Evolutionary conservation across 441 rosid species (phyloP).

Genomic region (Pelargonium myrrhifolium): DNA sequence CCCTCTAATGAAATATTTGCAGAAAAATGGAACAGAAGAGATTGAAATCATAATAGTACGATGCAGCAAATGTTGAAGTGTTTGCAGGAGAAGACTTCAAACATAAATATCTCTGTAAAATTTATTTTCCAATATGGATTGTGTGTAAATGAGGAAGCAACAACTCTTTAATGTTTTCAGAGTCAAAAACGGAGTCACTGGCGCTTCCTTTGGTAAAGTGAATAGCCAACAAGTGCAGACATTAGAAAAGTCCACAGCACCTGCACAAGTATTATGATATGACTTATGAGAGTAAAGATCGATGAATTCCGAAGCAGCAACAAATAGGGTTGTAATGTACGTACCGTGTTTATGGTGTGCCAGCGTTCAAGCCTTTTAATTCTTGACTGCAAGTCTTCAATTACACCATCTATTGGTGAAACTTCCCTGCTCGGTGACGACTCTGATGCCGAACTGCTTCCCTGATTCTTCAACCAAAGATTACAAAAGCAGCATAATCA

Average conservation of each 20-base stretch:
- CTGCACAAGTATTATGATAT: slow-evolving; percentile 30
- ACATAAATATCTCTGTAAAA: neutral
- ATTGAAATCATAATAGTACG: too few species aligned
- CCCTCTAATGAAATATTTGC: too few species aligned
- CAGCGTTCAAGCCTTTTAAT: slow-evolving; percentile 88
- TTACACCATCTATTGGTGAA: slow-evolving; percentile 52
- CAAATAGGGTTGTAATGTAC: neutral
- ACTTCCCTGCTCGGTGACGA: slow-evolving; percentile 70
- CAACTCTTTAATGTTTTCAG: neutral
- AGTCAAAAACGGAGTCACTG: slow-evolving; percentile 27
- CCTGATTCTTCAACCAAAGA: slow-evolving; percentile 36
- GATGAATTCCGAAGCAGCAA: too few species aligned
- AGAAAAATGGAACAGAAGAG: too few species aligned
- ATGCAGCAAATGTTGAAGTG: too few species aligned
- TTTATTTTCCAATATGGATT: neutral
- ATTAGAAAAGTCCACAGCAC: slow-evolving; percentile 92
- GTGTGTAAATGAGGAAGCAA: neutral
- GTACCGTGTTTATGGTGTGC: slow-evolving; percentile 89
- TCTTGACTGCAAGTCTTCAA: slow-evolving; percentile 87
- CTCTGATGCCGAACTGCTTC: slow-evolving; percentile 62
- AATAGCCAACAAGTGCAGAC: slow-evolving; percentile 94
- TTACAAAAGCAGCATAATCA: slow-evolving; percentile 11
- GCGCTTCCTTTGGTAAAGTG: slow-evolving; percentile 88
- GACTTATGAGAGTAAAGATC: too few species aligned
- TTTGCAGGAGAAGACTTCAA: too few species aligned